These are phyloP conservation scores for Cajanus cajan DNA, from an alignment of 306 rosid genomes.

Conservation along the genomic window DNA sequence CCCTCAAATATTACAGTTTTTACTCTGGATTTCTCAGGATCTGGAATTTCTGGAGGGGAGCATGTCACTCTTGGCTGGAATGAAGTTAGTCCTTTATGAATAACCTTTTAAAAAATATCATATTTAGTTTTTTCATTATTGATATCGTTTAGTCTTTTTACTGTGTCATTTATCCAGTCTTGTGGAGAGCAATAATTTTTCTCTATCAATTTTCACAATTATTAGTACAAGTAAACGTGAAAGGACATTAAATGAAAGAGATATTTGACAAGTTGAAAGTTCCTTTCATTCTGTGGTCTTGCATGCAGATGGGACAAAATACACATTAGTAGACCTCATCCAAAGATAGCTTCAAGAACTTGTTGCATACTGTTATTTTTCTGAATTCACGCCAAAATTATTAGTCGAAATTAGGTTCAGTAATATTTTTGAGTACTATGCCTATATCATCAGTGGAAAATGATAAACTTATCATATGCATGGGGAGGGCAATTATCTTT, in stretches of 20 bases:
- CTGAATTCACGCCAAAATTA: background rate
- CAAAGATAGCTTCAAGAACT: constrained; percentile 20
- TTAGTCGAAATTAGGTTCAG: background rate
- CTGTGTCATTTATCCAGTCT: constrained; percentile 8
- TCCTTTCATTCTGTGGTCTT: background rate
- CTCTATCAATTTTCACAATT: background rate
- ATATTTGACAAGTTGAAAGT: background rate
- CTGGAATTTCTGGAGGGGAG: constrained; percentile 97
- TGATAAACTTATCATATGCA: background rate
- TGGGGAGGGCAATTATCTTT: background rate
- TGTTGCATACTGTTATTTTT: background rate
- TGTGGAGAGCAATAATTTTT: background rate
- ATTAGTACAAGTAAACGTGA: background rate
- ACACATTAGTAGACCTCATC: constrained; percentile 1
- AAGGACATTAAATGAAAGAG: background rate
- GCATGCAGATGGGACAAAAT: background rate
- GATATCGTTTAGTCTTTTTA: constrained; percentile 14
- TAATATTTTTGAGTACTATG: background rate
- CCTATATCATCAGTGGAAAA: background rate
- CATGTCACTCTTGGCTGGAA: constrained; percentile 97
- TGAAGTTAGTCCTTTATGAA: constrained; percentile 61
- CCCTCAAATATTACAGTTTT: constrained; percentile 96
- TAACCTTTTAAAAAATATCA: constrained; percentile 19
- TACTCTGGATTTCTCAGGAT: constrained; percentile 94
- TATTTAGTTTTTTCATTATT: constrained; percentile 10